Evolutionary conservation across 345 rosid species (phyloP).

Genomic region (Boechera divaricarpa): DNA sequence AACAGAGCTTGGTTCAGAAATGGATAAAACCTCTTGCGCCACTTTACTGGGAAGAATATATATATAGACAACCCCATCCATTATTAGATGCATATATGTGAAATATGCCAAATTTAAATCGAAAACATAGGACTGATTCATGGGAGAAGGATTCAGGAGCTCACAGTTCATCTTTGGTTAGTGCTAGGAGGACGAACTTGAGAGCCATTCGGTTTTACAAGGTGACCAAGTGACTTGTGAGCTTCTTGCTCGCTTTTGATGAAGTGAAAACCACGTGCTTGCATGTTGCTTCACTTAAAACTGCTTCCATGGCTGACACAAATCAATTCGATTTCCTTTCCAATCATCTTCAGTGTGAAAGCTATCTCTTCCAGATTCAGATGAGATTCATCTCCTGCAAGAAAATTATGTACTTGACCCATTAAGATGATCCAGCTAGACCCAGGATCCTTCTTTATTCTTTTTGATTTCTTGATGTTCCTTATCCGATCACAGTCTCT

Average conservation of each 20-base stretch:
- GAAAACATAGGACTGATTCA: background rate
- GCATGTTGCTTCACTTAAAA: slow-evolving; percentile 12
- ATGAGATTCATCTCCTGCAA: slow-evolving; percentile 61
- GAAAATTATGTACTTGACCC: slow-evolving; percentile 55
- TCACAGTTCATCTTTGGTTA: slow-evolving; percentile 13
- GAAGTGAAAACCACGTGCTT: background rate
- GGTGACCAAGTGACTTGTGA: background rate
- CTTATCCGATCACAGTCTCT: slow-evolving; percentile 54
- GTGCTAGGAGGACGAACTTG: slow-evolving; percentile 4
- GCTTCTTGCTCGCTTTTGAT: slow-evolving; percentile 15
- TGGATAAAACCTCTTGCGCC: background rate
- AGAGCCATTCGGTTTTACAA: slow-evolving; percentile 2
- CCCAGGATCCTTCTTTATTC: slow-evolving; percentile 78
- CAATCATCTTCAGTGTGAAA: slow-evolving; percentile 47
- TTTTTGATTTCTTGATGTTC: slow-evolving; percentile 51
- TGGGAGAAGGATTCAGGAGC: slow-evolving; percentile 4
- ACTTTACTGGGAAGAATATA: slow-evolving; percentile 9
- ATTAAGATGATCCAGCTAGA: slow-evolving; percentile 70
- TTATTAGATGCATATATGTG: background rate
- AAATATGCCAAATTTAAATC: background rate
- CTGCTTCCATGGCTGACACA: slow-evolving; percentile 30
- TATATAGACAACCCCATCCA: background rate
- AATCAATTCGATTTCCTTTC: slow-evolving; percentile 45
- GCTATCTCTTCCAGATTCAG: slow-evolving; percentile 47
- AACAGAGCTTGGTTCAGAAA: slow-evolving; percentile 10